Evolutionary conservation across 2,329 filamentous ascomycete genomes (phyloP), one percentile per base, ranked within the genome.

Genomic region (Aspergillus aculeatus): DNA sequence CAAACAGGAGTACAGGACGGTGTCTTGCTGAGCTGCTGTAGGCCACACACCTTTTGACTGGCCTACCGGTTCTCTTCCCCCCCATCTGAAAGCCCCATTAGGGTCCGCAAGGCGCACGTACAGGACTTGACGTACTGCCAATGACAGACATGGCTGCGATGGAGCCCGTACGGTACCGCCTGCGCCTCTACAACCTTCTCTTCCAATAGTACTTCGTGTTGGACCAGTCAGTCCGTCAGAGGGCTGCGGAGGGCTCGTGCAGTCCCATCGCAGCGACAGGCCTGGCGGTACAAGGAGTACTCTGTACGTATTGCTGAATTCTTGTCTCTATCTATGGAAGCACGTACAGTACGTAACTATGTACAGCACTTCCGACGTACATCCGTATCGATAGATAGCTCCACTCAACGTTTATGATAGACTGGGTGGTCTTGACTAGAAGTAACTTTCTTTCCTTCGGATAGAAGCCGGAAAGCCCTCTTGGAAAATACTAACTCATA

Each of bases 101-200:
- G 53, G 53, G 53, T 55, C 53, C 53, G 53, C 41, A 54, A 47
- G 47, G 53, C 41, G 53, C 53, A 55, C 53, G 53, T 55, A 55
- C 53, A 23, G 38, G 14, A 44, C 53, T 26, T n/a, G 24, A 21
- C 41, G 12, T 23, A 47, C 53, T 55, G 53, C 53, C 53, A 55
- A 55, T 55, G 24, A 32, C 24, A 31, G 53, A 48, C 47, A 35
- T 47, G 47, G 26, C n/a, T 21, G 41, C 16, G 24, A 55, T 31
- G 53, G 53, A 55, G 53, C 41, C 11, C 24, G 53, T 55, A 44
- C 38, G 38, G 38, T 44, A n/a, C 38, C 38, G 38, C 38, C 38
- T 44, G 38, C 38, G 38, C 38, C 38, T 35, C 14, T 44, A 44
- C 38, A 44, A 44, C 38, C 38, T 44, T 19, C 16, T 44, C 38